phyloP scores from a whole-genome alignment of 2,329 filamentous ascomycete genomes.

The Colletotrichum sp. region DNA sequence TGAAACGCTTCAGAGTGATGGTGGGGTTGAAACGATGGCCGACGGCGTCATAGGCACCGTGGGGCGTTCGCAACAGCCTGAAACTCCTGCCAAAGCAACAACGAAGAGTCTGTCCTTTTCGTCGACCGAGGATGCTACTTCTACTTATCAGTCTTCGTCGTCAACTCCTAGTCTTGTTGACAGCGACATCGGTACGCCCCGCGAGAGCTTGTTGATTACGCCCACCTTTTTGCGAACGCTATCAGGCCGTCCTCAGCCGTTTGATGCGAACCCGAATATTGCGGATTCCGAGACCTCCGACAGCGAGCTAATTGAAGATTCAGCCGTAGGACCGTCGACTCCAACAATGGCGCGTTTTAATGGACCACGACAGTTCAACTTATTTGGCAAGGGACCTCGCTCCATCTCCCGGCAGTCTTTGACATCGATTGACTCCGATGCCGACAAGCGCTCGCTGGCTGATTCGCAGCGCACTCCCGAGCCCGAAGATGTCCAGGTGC shows the following conservation, averaged over 20 bases:
- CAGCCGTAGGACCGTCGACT: background rate
- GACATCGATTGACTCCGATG: background rate
- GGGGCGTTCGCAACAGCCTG: constrained; percentile 11
- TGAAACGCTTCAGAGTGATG: constrained; percentile 19
- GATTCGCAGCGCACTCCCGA: background rate
- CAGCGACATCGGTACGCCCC: constrained; percentile 22
- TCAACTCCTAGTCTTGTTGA: constrained; percentile 27
- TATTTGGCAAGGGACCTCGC: constrained; percentile 6
- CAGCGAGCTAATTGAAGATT: constrained; percentile 15
- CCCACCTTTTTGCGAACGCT: constrained; percentile 21
- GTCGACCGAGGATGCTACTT: constrained; percentile 17
- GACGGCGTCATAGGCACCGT: constrained; percentile 1
- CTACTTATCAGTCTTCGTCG: constrained; percentile 21
- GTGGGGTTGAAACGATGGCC: constrained; percentile 7
- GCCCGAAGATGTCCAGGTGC: background rate
- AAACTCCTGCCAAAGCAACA: constrained; percentile 16
- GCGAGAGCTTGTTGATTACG: constrained; percentile 25
- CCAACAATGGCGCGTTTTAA: constrained; percentile 19
- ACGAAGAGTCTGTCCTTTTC: background rate
- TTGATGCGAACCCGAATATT: constrained; percentile 15
- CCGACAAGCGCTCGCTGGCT: constrained; percentile 1
- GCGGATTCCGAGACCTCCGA: constrained; percentile 15
- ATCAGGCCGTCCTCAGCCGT: constrained; percentile 8
- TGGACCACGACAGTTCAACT: constrained; percentile 14
- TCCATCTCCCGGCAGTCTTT: constrained; percentile 18